Evolutionary conservation across 805 yeast species (phyloP).

Genomic region (Peterozyma xylosa): DNA sequence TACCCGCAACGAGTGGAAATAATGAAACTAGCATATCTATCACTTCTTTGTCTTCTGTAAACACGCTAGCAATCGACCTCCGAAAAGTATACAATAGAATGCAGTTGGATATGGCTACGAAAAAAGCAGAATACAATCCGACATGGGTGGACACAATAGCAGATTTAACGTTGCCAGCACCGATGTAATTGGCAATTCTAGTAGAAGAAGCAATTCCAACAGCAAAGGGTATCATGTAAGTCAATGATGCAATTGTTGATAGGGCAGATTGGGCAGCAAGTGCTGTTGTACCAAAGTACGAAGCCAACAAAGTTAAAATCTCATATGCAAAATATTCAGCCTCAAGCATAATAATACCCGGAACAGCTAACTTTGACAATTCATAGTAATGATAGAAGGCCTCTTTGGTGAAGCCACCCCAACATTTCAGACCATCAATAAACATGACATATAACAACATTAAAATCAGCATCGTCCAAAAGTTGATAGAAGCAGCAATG

Average conservation of each 20-base stretch:
- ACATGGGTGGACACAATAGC: constrained; percentile 35
- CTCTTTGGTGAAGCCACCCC: constrained; percentile 49
- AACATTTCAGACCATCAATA: constrained; percentile 61
- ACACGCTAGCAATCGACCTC: constrained; percentile 43
- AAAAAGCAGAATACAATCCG: constrained; percentile 27
- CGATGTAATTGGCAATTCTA: constrained; percentile 47
- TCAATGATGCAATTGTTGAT: constrained; percentile 42
- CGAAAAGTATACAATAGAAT: constrained; percentile 37
- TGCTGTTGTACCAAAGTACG: constrained; percentile 43
- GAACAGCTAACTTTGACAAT: constrained; percentile 37
- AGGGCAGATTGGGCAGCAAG: constrained; percentile 51
- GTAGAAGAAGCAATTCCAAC: constrained; percentile 48
- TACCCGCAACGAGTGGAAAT: constrained; percentile 57
- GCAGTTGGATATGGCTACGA: constrained; percentile 31
- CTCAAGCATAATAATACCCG: constrained; percentile 47
- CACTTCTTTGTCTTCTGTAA: constrained; percentile 58
- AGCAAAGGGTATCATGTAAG: constrained; percentile 53
- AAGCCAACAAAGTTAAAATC: constrained; percentile 44
- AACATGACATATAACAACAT: constrained; percentile 46
- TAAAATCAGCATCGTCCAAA: constrained; percentile 60
- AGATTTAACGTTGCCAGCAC: constrained; percentile 26
- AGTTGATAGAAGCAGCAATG: constrained; percentile 59
- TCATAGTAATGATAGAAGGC: constrained; percentile 29
- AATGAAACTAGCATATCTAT: constrained; percentile 39
- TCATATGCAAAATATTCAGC: constrained; percentile 55